phyloP scores from a whole-genome alignment of 1,139 yeast genomes.

The Geotrichum phurueaensis region DNA sequence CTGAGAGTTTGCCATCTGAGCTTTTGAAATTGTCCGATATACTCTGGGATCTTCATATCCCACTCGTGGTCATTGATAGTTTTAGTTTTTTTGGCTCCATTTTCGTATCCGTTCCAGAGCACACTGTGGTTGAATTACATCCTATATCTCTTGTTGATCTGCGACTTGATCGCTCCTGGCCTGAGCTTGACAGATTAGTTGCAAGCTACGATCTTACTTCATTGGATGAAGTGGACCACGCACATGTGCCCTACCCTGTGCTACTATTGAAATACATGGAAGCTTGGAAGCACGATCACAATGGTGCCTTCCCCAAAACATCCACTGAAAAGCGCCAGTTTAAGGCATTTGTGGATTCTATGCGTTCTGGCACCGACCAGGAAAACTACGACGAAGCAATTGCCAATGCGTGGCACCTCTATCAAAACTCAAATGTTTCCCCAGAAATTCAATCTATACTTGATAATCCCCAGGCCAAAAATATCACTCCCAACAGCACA shows the following conservation, averaged over 20 bases:
- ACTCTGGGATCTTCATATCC: conserved; percentile 46
- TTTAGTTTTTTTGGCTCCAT: conserved; percentile 68
- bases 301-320: conserved; percentile 41
- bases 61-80: conserved; percentile 48
- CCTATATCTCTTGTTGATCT: conserved; percentile 61
- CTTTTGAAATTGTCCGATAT: conserved; percentile 35
- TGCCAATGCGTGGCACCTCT: conserved; percentile 51
- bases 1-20: conserved; percentile 30
- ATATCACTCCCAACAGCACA: conserved; percentile 18
- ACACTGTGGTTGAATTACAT: conserved; percentile 74
- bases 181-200: conserved; percentile 51
- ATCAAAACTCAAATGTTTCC: conserved; percentile 34
- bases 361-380: conserved; percentile 39
- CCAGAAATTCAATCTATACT: conserved; percentile 30
- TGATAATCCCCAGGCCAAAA: conserved; percentile 19
- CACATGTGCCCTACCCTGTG: conserved; percentile 70
- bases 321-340: conserved; percentile 47
- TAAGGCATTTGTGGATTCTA: conserved; percentile 36
- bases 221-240: conserved; percentile 49
- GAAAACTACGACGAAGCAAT: conserved; percentile 71
- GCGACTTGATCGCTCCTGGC: conserved; percentile 72
- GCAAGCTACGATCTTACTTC: conserved; percentile 46
- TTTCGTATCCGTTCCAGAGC: conserved; percentile 49
- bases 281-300: conserved; percentile 40
- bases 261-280: conserved; percentile 54